These are phyloP conservation scores for Thuja plicata DNA, from an alignment of 83 land plant genomes.

Conservation along the genomic window DNA sequence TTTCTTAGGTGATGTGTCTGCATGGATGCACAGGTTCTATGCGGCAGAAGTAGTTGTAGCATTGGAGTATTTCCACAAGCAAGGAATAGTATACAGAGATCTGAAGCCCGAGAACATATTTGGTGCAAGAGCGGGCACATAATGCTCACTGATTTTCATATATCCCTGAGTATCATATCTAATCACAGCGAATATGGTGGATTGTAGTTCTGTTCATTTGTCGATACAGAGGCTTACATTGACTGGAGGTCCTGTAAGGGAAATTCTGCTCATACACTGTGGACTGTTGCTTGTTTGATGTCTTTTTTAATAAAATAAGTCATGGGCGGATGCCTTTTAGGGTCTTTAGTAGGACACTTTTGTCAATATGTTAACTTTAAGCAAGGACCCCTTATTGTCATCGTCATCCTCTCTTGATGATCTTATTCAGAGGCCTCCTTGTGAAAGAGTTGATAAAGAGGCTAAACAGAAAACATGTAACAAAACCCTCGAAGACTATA, in stretches of 20 bases:
- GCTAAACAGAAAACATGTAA: conserved; percentile 60
- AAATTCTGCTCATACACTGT: conserved; percentile 69
- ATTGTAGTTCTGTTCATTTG: conserved; percentile 52
- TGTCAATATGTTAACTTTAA: conserved; percentile 31
- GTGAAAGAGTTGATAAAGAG: conserved; percentile 61
- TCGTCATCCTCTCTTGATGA: conserved; percentile 39
- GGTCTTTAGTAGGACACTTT: too few species aligned
- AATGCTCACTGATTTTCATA: conserved; percentile 8
- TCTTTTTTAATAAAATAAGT: conserved; percentile 35
- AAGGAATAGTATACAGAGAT: not conserved
- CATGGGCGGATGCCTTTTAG: too few species aligned
- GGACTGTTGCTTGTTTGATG: conserved; percentile 85
- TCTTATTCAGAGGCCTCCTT: conserved; percentile 50
- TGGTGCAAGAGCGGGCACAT: not conserved
- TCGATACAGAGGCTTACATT: conserved; percentile 86
- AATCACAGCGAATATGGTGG: conserved; percentile 21
- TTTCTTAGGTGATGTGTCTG: too few species aligned
- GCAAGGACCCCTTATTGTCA: conserved; percentile 37
- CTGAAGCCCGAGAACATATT: conserved; percentile 2
- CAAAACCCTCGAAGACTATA: conserved; percentile 27
- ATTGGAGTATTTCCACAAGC: not conserved
- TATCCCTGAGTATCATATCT: not conserved
- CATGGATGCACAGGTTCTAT: too few species aligned
- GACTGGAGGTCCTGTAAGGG: conserved; percentile 76
- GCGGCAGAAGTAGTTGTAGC: not conserved